phyloP scores from a whole-genome alignment of 129 eudicot genomes.

The Lactuca sativa region DNA sequence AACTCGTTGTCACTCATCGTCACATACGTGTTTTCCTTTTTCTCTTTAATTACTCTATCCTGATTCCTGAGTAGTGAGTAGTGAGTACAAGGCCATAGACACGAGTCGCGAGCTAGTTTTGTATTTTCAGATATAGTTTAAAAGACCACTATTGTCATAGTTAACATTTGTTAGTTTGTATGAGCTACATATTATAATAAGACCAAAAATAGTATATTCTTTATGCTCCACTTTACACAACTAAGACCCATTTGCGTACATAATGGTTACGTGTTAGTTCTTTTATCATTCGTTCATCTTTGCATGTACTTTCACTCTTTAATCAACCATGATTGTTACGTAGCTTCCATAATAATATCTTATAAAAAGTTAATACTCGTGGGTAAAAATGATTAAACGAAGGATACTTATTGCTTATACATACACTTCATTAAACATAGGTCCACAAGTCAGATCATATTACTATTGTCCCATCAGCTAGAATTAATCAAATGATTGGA shows the following conservation, averaged over 20 bases:
- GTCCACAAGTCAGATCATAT: too few relatives aligned
- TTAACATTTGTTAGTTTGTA: too few relatives aligned
- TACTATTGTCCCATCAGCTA: background rate
- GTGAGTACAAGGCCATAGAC: background rate
- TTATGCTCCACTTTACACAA: conserved; percentile 21
- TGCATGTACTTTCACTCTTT: background rate
- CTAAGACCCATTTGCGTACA: conserved; percentile 25
- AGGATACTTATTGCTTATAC: too few relatives aligned
- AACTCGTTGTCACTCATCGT: conserved; percentile 19
- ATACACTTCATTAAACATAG: too few relatives aligned
- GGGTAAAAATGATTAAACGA: too few relatives aligned
- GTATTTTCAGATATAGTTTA: too few relatives aligned
- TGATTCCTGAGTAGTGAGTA: background rate
- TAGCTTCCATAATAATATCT: too few relatives aligned
- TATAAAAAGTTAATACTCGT: too few relatives aligned
- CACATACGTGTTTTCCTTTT: background rate
- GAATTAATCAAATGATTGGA: background rate
- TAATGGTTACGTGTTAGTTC: conserved; percentile 31
- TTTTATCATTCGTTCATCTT: conserved; percentile 29
- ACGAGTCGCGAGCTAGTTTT: background rate
- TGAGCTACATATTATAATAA: too few relatives aligned
- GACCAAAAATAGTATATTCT: background rate
- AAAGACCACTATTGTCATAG: too few relatives aligned
- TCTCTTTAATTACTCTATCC: background rate
- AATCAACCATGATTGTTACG: conserved; percentile 3